These are phyloP conservation scores for Fragosphaeria purpurea DNA, from an alignment of 2,329 filamentous ascomycete species.

Conservation along the genomic window DNA sequence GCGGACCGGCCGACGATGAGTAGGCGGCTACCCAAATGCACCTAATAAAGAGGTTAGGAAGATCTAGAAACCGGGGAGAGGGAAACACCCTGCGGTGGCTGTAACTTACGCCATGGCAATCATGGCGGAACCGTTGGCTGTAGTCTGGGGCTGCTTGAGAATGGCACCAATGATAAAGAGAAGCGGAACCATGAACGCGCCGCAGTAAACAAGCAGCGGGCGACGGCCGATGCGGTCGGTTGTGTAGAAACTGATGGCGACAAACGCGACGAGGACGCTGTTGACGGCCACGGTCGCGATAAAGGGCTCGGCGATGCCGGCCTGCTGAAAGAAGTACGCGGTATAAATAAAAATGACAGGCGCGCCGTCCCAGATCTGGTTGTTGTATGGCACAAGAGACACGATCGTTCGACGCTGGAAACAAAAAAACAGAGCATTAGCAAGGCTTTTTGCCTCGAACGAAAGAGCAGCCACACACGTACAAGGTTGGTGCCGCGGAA, in stretches of 20 bases:
- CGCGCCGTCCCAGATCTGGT: constrained; percentile 6
- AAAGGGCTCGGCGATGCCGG: constrained; percentile 3
- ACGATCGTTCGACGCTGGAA: constrained; percentile 5
- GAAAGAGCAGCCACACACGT: not conserved
- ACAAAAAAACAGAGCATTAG: not conserved
- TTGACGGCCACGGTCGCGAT: constrained; percentile 7
- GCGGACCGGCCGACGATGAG: constrained; percentile 4
- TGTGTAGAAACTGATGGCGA: constrained; percentile 7
- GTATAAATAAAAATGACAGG: constrained; percentile 3
- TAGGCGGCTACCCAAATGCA: constrained; percentile 7
- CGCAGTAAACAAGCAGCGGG: constrained; percentile 6
- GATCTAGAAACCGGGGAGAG: not conserved
- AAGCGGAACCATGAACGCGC: constrained; percentile 2
- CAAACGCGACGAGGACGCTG: constrained; percentile 6
- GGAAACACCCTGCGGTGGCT: not conserved
- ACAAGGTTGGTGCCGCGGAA: constrained; percentile 6
- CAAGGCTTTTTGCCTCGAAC: too few relatives aligned
- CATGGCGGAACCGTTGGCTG: constrained; percentile 4
- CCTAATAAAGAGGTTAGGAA: not conserved
- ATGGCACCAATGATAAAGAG: constrained; percentile 7
- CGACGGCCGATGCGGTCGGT: constrained; percentile 5
- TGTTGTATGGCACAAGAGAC: constrained; percentile 6
- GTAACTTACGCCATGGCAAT: constrained; percentile 2
- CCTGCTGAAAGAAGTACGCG: constrained; percentile 6
- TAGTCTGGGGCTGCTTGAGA: constrained; percentile 3